Conservation (phyloP, 208 protist species). For the Trichomonas tenax region DNA sequence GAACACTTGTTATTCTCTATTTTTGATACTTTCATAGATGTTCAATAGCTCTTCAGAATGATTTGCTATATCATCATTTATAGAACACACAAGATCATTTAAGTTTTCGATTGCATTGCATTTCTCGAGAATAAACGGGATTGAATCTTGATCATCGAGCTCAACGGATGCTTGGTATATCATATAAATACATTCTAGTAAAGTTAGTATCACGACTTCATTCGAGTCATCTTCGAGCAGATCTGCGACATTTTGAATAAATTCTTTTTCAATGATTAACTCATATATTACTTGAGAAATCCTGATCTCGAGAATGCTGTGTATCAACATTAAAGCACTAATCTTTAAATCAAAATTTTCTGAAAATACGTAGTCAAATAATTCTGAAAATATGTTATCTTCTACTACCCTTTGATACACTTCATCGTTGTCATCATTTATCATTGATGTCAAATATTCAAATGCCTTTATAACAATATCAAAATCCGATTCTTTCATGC, state of each 20-base stretch:
- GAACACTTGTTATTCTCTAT: no score
- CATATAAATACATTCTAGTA: neutral
- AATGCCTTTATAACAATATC: neutral
- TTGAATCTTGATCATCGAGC: neutral
- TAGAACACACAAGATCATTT: neutral
- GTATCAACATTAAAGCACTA: neutral
- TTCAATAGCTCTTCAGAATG: no score
- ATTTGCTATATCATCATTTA: neutral
- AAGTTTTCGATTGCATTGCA: neutral
- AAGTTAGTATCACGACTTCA: neutral
- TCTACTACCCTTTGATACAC: neutral
- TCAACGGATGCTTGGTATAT: neutral
- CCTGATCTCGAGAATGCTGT: neutral
- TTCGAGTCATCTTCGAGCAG: neutral
- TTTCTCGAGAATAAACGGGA: neutral
- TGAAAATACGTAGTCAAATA: neutral
- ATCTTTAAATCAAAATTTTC: neutral
- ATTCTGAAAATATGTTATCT: neutral
- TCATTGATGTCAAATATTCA: neutral
- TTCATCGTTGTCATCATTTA: neutral
- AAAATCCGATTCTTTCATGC: neutral
- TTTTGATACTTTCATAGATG: no score
- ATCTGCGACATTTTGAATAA: neutral
- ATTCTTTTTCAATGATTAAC: neutral
- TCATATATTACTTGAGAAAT: neutral